Evolutionary conservation across 768 basidiomycete genomes (phyloP).

Genomic region (Suillus alpinus): DNA sequence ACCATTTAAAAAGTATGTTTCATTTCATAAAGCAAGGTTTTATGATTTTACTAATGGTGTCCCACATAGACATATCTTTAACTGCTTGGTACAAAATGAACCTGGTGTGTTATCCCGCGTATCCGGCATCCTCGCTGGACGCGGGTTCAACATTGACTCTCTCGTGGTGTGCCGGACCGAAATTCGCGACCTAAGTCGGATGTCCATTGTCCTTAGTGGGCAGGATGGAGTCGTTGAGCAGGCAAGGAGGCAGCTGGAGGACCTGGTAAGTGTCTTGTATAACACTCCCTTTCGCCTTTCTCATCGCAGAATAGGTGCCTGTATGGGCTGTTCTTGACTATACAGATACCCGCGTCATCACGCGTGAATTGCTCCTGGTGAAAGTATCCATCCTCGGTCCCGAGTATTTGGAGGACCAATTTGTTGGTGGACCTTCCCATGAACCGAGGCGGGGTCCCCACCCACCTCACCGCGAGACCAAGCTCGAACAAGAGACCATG

Average conservation of each 20-base stretch:
- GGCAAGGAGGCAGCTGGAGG: slow-evolving; percentile 92
- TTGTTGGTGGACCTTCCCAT: slow-evolving; percentile 83
- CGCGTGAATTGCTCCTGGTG: slow-evolving; percentile 90
- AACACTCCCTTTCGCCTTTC: not conserved
- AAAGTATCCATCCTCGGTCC: slow-evolving; percentile 98
- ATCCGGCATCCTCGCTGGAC: slow-evolving; percentile 93
- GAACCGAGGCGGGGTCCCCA: slow-evolving; percentile 53
- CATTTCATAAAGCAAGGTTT: not conserved
- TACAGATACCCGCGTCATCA: slow-evolving; percentile 86
- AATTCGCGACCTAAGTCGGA: slow-evolving; percentile 92
- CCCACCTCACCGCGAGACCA: slow-evolving; percentile 36
- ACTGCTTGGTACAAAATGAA: slow-evolving; percentile 98
- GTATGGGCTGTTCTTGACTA: slow-evolving; percentile 99
- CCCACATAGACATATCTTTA: slow-evolving; percentile 78
- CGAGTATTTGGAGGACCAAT: slow-evolving; percentile 93
- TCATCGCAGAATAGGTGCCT: slow-evolving; percentile 63
- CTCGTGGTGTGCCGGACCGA: slow-evolving; percentile 98
- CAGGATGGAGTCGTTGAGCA: slow-evolving; percentile 99
- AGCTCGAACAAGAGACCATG: slow-evolving; percentile 66
- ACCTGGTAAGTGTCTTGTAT: slow-evolving; percentile 60
- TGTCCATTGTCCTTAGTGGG: slow-evolving; percentile 96
- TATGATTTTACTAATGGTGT: slow-evolving; percentile 8
- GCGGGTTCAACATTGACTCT: slow-evolving; percentile 99
- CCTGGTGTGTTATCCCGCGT: slow-evolving; percentile 97
- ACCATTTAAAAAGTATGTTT: slow-evolving; percentile 80